These are phyloP conservation scores for Sindora glabra DNA, from an alignment of 306 rosid genomes.

Conservation along the genomic window DNA sequence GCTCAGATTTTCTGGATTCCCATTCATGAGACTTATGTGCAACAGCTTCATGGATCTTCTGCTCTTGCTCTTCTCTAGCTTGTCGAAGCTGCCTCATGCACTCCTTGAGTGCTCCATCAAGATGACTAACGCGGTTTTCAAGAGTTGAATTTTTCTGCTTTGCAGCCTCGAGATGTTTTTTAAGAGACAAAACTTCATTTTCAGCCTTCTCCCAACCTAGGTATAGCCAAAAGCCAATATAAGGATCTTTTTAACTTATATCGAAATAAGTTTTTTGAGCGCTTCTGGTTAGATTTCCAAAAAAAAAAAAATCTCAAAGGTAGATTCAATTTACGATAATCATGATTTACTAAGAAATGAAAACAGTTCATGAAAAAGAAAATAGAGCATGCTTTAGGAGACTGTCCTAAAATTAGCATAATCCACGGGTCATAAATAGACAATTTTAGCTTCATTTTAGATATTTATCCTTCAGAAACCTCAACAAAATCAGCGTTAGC, in stretches of 20 bases:
- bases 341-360: not conserved
- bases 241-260: not conserved
- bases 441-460: not conserved
- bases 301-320: too few relatives aligned
- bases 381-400: not conserved
- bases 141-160: conserved; percentile 54
- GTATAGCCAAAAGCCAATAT: conserved; percentile 4
- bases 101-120: conserved; percentile 82
- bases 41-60: conserved; percentile 41
- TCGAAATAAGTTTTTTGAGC: too few relatives aligned
- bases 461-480: too few relatives aligned
- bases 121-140: conserved; percentile 70
- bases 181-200: conserved; percentile 44
- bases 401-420: not conserved
- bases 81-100: conserved; percentile 78
- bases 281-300: too few relatives aligned
- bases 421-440: not conserved
- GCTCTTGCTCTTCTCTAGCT: conserved; percentile 66
- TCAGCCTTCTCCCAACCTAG: conserved; percentile 90
- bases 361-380: not conserved
- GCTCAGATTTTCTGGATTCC: conserved; percentile 46
- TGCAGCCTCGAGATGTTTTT: conserved; percentile 54
- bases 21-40: conserved; percentile 40
- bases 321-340: not conserved
- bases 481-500: too few relatives aligned